Evolutionary conservation across 1,284 basidiomycete genomes (phyloP).

Genomic region (Stereum hirsutum): DNA sequence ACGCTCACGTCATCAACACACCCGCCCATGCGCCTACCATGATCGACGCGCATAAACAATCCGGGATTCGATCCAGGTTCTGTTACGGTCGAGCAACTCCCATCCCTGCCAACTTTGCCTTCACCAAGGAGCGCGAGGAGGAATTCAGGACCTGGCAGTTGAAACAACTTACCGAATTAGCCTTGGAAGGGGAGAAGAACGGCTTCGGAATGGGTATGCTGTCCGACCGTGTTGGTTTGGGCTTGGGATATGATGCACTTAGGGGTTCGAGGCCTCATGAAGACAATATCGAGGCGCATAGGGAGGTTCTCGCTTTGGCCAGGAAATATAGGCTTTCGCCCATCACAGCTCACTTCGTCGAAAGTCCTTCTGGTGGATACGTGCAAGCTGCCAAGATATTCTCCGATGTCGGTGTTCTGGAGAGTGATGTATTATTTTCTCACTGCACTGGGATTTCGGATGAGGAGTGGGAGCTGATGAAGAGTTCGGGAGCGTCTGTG

Average conservation of each 20-base stretch:
- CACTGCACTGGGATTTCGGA: background rate
- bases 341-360: constrained; percentile 1
- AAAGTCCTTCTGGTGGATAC: background rate
- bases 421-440: background rate
- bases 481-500: background rate
- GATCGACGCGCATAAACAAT: background rate
- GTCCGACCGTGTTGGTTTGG: background rate
- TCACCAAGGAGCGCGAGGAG: background rate
- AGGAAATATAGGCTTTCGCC: background rate
- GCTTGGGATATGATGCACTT: background rate
- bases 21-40: background rate
- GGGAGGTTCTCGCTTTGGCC: background rate
- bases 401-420: background rate
- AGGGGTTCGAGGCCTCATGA: background rate
- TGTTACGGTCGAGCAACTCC: background rate
- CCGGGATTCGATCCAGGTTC: background rate
- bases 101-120: background rate
- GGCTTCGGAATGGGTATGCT: background rate
- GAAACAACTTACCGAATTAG: background rate
- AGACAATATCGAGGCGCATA: no score
- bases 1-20: background rate
- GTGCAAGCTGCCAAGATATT: background rate
- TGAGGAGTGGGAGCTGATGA: background rate
- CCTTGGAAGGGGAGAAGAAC: no score
- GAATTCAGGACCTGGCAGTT: background rate